A percentile compares a stretch with the other conserved stretches of the same genome.
phyloP scores from a whole-genome alignment of 345 rosid species.

The Hirschfeldia incana region DNA sequence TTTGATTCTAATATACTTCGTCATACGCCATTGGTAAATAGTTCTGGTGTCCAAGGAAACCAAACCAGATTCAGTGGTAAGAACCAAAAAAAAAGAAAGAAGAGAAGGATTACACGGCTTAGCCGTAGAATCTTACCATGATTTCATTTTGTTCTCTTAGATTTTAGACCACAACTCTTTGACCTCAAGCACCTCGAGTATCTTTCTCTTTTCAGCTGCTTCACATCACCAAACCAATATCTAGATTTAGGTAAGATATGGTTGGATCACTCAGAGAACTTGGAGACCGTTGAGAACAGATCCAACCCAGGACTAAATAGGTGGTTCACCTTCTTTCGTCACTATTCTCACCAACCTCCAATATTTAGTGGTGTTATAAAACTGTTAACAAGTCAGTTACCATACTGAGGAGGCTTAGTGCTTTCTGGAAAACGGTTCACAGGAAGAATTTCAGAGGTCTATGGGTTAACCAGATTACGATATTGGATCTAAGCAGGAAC shows the following conservation, averaged over 20 bases:
- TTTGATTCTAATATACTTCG: constrained; percentile 2
- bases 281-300: constrained; percentile 74
- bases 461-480: constrained; percentile 57
- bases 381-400: constrained; percentile 61
- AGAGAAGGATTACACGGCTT: too few species aligned
- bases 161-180: constrained; percentile 55
- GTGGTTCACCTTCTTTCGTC: constrained; percentile 56
- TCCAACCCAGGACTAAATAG: constrained; percentile 71
- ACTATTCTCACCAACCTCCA: constrained; percentile 60
- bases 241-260: constrained; percentile 48
- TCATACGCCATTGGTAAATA: not conserved
- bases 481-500: constrained; percentile 76
- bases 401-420: constrained; percentile 64
- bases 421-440: constrained; percentile 62
- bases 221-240: constrained; percentile 47
- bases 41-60: constrained; percentile 21
- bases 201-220: constrained; percentile 69
- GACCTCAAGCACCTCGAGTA: constrained; percentile 74
- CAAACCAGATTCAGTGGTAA: not conserved
- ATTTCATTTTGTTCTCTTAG: too few species aligned
- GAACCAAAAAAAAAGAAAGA: too few species aligned
- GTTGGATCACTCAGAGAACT: constrained; percentile 52
- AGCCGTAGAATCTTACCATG: too few species aligned
- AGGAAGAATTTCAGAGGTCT: constrained; percentile 60
- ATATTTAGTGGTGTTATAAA: constrained; percentile 71